A percentile compares a stretch with the other conserved stretches of the same genome.
Conservation (phyloP, 2,329 filamentous ascomycete species). For the Phoma sp. region DNA sequence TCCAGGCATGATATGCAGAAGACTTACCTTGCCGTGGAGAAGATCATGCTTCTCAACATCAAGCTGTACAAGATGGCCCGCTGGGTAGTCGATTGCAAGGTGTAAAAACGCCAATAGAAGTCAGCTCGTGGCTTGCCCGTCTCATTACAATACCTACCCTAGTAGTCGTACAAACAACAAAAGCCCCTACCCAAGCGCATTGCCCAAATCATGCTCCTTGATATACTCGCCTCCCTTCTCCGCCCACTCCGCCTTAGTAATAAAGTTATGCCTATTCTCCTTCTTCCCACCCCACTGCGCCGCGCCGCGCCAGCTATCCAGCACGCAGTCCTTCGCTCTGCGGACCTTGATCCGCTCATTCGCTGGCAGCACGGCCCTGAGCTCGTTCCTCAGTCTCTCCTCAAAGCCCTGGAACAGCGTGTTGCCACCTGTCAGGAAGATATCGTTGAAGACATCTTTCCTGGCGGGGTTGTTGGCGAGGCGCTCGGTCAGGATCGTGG, state of each 20-base stretch:
- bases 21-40: no score
- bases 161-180: neutral
- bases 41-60: neutral
- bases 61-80: no score
- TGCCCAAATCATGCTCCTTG: constrained; percentile 66
- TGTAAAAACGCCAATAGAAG: neutral
- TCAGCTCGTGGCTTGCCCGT: no score
- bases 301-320: constrained; percentile 94
- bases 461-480: constrained; percentile 64
- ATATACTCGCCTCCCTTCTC: constrained; percentile 96
- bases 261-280: constrained; percentile 66
- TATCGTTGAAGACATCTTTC: constrained; percentile 76
- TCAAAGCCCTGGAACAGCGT: constrained; percentile 87
- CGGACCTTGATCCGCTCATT: constrained; percentile 72
- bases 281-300: constrained; percentile 76
- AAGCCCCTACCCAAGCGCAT: constrained; percentile 34
- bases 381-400: constrained; percentile 73
- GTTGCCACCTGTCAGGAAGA: constrained; percentile 95
- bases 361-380: constrained; percentile 75
- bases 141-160: neutral
- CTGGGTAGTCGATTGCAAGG: no score
- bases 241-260: constrained; percentile 81
- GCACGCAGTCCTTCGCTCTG: constrained; percentile 73
- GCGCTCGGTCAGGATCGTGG: constrained; percentile 86
- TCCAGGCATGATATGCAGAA: no score